These are phyloP conservation scores for Umbelopsis isabellina DNA, from an alignment of 192 early-diverging fungal species.

Conservation along the genomic window DNA sequence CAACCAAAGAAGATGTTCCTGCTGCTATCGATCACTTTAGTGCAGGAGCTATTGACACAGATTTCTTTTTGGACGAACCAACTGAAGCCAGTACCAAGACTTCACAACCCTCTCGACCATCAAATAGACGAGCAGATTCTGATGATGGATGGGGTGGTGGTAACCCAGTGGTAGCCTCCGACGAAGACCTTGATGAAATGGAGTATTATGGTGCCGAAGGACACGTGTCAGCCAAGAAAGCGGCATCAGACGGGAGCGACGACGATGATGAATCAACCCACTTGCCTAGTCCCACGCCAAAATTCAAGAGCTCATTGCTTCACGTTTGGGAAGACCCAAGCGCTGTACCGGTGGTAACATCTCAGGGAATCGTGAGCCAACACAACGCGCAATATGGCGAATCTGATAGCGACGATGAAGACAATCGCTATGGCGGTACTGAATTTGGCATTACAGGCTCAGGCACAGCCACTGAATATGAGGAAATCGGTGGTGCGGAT, in stretches of 20 bases:
- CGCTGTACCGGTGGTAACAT: conserved; percentile 30
- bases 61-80: conserved; percentile 45
- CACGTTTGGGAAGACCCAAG: conserved; percentile 41
- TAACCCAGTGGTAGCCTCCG: conserved; percentile 57
- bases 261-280: conserved; percentile 1
- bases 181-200: conserved; percentile 52
- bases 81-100: conserved; percentile 12
- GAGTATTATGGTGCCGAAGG: conserved; percentile 29
- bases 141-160: conserved; percentile 30
- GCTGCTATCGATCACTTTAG: conserved; percentile 47
- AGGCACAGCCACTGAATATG: conserved; percentile 35
- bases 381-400: conserved; percentile 28
- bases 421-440: conserved; percentile 7
- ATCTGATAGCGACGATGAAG: conserved; percentile 30
- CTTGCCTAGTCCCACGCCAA: neutral
- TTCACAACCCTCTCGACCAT: neutral
- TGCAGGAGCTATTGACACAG: conserved; percentile 50
- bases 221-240: neutral
- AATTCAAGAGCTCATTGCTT: conserved; percentile 29
- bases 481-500: conserved; percentile 45
- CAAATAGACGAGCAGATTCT: conserved; percentile 15
- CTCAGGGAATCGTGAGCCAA: conserved; percentile 34
- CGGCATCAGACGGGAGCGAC: neutral
- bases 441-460: neutral
- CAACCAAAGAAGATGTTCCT: conserved; percentile 20